These are phyloP conservation scores for Ustilago loliicola DNA, from an alignment of 1,284 basidiomycete species.

Conservation along the genomic window DNA sequence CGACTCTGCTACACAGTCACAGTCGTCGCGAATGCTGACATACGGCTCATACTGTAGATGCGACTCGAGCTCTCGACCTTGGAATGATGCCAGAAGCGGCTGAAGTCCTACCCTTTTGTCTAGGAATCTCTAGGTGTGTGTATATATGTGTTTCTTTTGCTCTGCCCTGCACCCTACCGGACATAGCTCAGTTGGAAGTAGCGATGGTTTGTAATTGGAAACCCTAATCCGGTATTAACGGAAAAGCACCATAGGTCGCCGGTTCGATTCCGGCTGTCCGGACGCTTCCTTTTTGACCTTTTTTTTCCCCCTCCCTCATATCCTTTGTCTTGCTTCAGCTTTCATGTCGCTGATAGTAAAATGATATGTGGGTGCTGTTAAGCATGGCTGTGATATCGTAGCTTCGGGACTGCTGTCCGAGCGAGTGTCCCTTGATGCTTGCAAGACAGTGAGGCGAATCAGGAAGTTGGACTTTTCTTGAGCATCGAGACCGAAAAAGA, in stretches of 20 bases:
- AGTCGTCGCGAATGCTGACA: too few relatives aligned
- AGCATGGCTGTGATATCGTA: too few relatives aligned
- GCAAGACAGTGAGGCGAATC: neutral
- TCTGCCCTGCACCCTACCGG: conserved; percentile 12
- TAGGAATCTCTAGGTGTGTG: too few relatives aligned
- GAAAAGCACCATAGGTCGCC: conserved; percentile 59
- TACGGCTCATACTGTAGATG: too few relatives aligned
- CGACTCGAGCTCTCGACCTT: too few relatives aligned
- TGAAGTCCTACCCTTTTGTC: too few relatives aligned
- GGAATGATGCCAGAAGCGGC: too few relatives aligned
- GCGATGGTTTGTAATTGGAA: conserved; percentile 61
- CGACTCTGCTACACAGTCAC: too few relatives aligned
- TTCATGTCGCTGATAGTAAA: neutral
- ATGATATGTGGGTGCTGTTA: too few relatives aligned
- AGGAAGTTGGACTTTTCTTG: neutral
- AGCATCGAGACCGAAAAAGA: neutral
- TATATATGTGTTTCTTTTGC: neutral
- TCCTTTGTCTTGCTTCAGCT: neutral
- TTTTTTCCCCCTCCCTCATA: neutral
- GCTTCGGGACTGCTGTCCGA: neutral
- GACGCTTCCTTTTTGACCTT: conserved; percentile 37
- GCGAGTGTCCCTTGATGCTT: neutral
- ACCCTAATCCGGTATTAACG: conserved; percentile 51
- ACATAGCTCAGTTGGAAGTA: conserved; percentile 61
- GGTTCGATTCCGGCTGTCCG: conserved; percentile 60